phyloP scores from a whole-genome alignment of 768 basidiomycete species.

The Stropharia rugosoannulata region DNA sequence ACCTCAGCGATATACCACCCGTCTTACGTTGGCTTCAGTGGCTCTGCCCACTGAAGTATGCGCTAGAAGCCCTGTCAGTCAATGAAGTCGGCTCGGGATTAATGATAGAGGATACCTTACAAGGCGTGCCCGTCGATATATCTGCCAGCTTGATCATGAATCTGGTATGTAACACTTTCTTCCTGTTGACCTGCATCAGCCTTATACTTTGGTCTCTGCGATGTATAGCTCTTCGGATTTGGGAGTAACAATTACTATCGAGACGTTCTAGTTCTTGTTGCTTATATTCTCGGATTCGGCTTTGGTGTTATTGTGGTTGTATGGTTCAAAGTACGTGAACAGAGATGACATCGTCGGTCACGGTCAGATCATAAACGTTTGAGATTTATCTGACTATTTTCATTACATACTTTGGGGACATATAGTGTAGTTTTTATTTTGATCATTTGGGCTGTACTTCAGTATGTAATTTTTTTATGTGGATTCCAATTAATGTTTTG shows the following conservation, averaged over 20 bases:
- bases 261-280: constrained; percentile 85
- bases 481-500: too few relatives aligned
- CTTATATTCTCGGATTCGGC: constrained; percentile 80
- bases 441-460: not conserved
- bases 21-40: constrained; percentile 94
- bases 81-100: constrained; percentile 92
- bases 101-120: constrained; percentile 74
- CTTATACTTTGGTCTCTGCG: constrained; percentile 1
- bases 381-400: too few relatives aligned
- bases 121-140: constrained; percentile 80
- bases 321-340: constrained; percentile 76
- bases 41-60: constrained; percentile 81
- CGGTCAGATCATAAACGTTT: too few relatives aligned
- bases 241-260: constrained; percentile 80
- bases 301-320: constrained; percentile 72
- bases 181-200: not conserved
- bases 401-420: not conserved
- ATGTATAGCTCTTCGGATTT: constrained; percentile 82
- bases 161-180: constrained; percentile 45
- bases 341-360: constrained; percentile 50
- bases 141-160: constrained; percentile 87
- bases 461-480: too few relatives aligned
- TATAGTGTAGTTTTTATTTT: not conserved
- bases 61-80: constrained; percentile 82
- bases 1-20: constrained; percentile 80